Evolutionary conservation across 2,329 filamentous ascomycete genomes (phyloP), one percentile per base, ranked within the genome.

Genomic region (Trichothecium sympodiale): DNA sequence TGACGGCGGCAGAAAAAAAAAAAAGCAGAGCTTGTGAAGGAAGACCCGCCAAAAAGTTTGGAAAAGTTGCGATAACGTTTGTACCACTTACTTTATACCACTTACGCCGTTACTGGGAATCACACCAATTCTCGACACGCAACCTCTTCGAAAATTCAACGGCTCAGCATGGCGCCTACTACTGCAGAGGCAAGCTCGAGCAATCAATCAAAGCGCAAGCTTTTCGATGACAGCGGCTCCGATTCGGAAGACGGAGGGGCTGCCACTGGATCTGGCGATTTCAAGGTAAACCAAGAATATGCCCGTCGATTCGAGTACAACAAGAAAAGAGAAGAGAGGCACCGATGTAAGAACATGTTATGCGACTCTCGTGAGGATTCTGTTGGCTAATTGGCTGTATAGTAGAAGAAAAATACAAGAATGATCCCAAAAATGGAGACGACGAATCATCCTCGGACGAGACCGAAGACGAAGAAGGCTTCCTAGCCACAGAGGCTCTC

Each of bases 301-400:
- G 91, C 91, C 30, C 77, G 74, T 46, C 73, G 85, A 29, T 96
- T 94, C 49, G 91, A 98, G 58, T 74, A 96, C 62, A 98, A 98
- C 64, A 95, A 96, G 66, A 94, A 94, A 64, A 76, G 89, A 39
- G 88, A 94, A 54, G 91, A 98, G 56, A 65, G 77, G 43, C 80
- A 87, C 13, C 71, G 74, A 52, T 57, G 80, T 83, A 51, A 49
- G 74, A 60, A 18, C 43, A 34, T 45, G 31, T 13, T 17, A n/a
- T n/a, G n/a, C 13, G n/a, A 9, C 12, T 15, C 29, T 12, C 10
- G n/a, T 7, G 23, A 36, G 31, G 4, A 30, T 5, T 31, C 13
- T 8, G n/a, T 12, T 3, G 6, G 17, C 12, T 17, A 27, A 16
- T 42, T 47, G 38, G 50, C 42, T 8, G 15, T 5, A 39, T 29